These are phyloP conservation scores for Epipyxis sp. DNA, from an alignment of 108 stramenopile genomes.

Conservation along the genomic window DNA sequence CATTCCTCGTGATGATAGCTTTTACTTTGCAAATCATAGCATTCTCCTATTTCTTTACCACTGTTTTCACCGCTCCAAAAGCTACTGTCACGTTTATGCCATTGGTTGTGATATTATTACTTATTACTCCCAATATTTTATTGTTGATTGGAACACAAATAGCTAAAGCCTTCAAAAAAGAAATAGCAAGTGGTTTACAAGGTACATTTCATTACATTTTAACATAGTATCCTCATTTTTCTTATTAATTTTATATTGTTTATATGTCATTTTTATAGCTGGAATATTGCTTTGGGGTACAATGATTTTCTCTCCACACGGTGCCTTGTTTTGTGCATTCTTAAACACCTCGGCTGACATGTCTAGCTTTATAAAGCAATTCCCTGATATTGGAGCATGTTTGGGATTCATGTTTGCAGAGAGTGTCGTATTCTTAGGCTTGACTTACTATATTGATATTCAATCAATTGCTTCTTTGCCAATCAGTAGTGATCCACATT, in stretches of 20 bases:
- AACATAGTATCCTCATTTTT: too few relatives aligned
- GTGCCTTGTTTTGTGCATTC: background rate
- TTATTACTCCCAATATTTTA: background rate
- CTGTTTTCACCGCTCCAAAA: background rate
- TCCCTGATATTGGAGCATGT: background rate
- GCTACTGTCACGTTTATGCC: background rate
- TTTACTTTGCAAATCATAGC: background rate
- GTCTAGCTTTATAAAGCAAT: background rate
- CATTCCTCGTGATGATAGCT: background rate
- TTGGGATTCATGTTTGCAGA: background rate
- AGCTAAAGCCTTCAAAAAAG: background rate
- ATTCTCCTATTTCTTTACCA: background rate
- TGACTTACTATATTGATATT: background rate
- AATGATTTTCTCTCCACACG: constrained; percentile 1
- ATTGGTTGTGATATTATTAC: background rate
- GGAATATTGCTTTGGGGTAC: background rate
- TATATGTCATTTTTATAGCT: too few relatives aligned
- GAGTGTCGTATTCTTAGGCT: background rate
- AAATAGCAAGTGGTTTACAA: background rate
- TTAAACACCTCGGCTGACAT: background rate
- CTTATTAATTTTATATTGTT: too few relatives aligned
- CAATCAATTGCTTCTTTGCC: background rate
- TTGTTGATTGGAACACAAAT: background rate
- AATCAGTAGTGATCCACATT: background rate
- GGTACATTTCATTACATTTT: too few relatives aligned